Percentiles rank a stretch among this genome's conserved stretches.
Conservation (phyloP, 768 basidiomycete species). For the Suillus hirtellus region DNA sequence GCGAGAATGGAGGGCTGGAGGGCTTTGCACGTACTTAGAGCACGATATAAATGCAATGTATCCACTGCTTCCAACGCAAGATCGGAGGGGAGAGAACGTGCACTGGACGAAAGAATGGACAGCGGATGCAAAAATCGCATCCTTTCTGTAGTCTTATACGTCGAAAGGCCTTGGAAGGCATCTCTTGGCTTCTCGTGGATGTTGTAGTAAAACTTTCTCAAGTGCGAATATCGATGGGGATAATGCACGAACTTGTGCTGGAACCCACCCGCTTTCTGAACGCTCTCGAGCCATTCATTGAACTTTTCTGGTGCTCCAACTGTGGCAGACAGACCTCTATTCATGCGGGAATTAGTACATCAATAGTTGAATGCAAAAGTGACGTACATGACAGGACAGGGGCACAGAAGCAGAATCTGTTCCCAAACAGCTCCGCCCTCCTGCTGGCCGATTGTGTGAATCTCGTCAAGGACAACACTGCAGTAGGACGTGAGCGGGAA, state of each 20-base stretch:
- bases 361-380: background rate
- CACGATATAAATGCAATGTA: slow-evolving; percentile 50
- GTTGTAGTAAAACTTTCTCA: slow-evolving; percentile 65
- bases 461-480: slow-evolving; percentile 61
- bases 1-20: slow-evolving; percentile 24
- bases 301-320: slow-evolving; percentile 66
- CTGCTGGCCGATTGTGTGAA: slow-evolving; percentile 69
- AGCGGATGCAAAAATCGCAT: slow-evolving; percentile 66
- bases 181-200: slow-evolving; percentile 23
- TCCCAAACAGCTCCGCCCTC: slow-evolving; percentile 74
- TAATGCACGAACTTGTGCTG: slow-evolving; percentile 61
- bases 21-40: slow-evolving; percentile 35
- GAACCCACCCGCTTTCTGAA: slow-evolving; percentile 60
- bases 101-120: slow-evolving; percentile 55
- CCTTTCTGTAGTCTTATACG: slow-evolving; percentile 39
- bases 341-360: background rate
- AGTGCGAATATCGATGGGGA: slow-evolving; percentile 70
- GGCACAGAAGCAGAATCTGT: slow-evolving; percentile 68
- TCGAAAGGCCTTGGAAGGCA: slow-evolving; percentile 38
- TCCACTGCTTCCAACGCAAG: slow-evolving; percentile 64
- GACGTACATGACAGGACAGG: slow-evolving; percentile 70
- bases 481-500: slow-evolving; percentile 7
- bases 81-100: slow-evolving; percentile 54
- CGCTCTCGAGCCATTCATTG: slow-evolving; percentile 62
- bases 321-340: slow-evolving; percentile 70